Evolutionary conservation across 768 basidiomycete genomes (phyloP), one percentile per base, ranked within the genome.

Genomic region (Trametes punicea): DNA sequence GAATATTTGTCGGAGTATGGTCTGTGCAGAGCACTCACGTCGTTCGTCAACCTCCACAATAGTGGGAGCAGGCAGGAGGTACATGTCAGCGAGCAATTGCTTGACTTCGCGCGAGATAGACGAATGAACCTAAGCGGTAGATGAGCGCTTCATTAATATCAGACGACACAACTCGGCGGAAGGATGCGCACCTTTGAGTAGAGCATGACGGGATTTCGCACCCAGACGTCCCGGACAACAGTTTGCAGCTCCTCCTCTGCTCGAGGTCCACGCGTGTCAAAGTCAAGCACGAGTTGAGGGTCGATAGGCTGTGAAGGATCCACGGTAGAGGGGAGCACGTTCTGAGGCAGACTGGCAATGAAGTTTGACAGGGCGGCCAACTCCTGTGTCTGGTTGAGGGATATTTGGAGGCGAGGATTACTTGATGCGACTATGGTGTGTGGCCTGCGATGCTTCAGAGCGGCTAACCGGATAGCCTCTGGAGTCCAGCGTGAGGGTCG

Each of bases 261-360:
- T 13, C 78, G 77, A 2, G 80, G 71, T 39, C 80, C 74, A n/a
- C 83, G 80, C 0, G 87, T 87, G 66, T 93, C 89, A 67, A 93
- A 93, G 64, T 89, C 90, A 38, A 93, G 78, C 4, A 93, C 80
- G 54, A 92, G 81, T 63, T 90, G 81, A 3, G 91, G 88, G 67
- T 93, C 90, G 55, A 92, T 82, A 7, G 88, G 81, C 10, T 62
- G 60, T 10, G 75, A 62, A 0, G 90, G 86, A 64, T 92, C 81
- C 41, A 90, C 78, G 6, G 74, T 73, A 0, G 73, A 67, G 1
- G 91, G 89, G 54, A 93, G 82, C 53, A 85, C 77, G 69, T 92
- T 92, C 69, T 87, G 82, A 0, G 87, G 81, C 20, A 90, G 76
- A 47, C 85, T 84, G 0, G 83, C 82, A 38, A 92, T 75, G 70